phyloP scores from a whole-genome alignment of 2,329 filamentous ascomycete genomes.

The Camptophora hylomeconis region DNA sequence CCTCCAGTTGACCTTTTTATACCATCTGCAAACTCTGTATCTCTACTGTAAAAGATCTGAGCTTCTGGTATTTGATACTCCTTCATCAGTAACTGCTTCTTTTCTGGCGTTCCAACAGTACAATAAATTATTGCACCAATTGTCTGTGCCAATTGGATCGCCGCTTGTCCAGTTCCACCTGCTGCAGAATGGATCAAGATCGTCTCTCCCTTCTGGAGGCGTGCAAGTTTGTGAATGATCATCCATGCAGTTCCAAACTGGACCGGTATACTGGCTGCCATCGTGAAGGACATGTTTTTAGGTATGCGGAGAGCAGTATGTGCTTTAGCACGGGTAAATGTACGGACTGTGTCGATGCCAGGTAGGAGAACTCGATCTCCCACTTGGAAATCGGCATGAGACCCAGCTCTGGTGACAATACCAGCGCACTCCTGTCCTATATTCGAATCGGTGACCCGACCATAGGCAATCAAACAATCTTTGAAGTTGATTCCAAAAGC shows the following conservation, averaged over 20 bases:
- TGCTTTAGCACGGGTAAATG: neutral
- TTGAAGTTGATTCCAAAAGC: conserved; percentile 21
- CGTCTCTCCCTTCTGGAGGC: conserved; percentile 9
- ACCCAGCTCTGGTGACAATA: conserved; percentile 16
- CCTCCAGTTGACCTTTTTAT: conserved; percentile 18
- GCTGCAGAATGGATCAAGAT: conserved; percentile 17
- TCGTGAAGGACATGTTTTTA: conserved; percentile 9
- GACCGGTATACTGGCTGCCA: conserved; percentile 18
- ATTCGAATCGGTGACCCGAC: conserved; percentile 12
- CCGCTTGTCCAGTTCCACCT: conserved; percentile 14
- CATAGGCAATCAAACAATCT: conserved; percentile 17
- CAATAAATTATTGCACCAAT: conserved; percentile 15
- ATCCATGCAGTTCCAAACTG: conserved; percentile 19
- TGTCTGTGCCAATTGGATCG: conserved; percentile 17
- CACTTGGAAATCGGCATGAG: conserved; percentile 3
- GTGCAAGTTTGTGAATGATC: conserved; percentile 18
- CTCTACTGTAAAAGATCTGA: conserved; percentile 22
- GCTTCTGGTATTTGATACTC: conserved; percentile 15
- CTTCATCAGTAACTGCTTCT: conserved; percentile 15
- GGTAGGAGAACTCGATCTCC: conserved; percentile 22
- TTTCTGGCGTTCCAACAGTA: conserved; percentile 13
- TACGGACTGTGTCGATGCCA: neutral
- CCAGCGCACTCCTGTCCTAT: conserved; percentile 20
- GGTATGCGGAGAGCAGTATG: neutral
- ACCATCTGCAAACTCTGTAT: conserved; percentile 14